Conservation (phyloP, 2,329 filamentous ascomycete species). For the Alternaria ethzedia region DNA sequence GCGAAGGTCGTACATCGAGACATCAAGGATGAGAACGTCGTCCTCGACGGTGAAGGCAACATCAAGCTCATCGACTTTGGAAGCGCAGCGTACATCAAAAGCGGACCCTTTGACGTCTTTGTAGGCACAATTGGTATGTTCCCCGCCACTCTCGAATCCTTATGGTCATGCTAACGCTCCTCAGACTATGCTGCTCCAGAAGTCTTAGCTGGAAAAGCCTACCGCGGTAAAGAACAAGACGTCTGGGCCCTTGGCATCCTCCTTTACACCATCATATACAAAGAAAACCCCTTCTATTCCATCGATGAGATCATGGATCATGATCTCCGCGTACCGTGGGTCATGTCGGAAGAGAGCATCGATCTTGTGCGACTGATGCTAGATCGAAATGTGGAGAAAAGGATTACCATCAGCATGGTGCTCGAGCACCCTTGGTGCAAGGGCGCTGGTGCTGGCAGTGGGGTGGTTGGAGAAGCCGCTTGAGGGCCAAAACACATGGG, state of each 20-base stretch:
- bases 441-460: constrained; percentile 7
- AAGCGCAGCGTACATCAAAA: constrained; percentile 97
- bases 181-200: constrained; percentile 98
- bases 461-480: not conserved
- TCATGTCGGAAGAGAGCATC: constrained; percentile 89
- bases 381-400: constrained; percentile 81
- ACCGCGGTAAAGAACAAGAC: constrained; percentile 95
- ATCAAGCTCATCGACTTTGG: constrained; percentile 99
- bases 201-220: constrained; percentile 88
- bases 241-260: constrained; percentile 98
- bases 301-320: constrained; percentile 99
- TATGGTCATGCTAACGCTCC: constrained; percentile 9
- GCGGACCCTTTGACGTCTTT: constrained; percentile 97
- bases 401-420: constrained; percentile 87
- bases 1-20: constrained; percentile 94
- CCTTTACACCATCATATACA: constrained; percentile 98
- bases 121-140: constrained; percentile 93
- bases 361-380: constrained; percentile 92
- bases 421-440: constrained; percentile 84
- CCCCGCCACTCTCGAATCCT: not conserved
- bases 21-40: constrained; percentile 98
- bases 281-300: constrained; percentile 98
- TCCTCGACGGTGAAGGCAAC: constrained; percentile 90
- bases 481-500: not conserved
- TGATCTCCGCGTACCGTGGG: constrained; percentile 87